Base-by-base conservation (phyloP, 345 rosid genomes). In the Laguncularia racemosa region DNA sequence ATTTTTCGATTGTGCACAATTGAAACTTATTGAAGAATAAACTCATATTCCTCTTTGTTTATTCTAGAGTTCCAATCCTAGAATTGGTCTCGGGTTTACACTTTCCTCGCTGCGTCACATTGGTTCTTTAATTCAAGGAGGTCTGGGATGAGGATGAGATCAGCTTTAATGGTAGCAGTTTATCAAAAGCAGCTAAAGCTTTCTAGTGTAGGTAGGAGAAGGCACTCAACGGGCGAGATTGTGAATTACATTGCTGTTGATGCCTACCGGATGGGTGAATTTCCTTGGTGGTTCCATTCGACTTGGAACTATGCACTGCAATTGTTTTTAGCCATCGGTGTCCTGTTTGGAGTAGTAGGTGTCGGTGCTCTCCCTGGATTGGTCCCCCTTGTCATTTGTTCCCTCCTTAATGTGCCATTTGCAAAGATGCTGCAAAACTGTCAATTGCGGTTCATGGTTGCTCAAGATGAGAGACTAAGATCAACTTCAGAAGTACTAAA, bases 191-290 rank as follows among this genome's bases (percentile, higher is more conserved):
- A 77, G 76, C 72, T 84, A 9, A 82, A 73, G 74, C 76, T 86
- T 43, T 89, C 95, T 0, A 82, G 81, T 65, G 33, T 66, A 2
- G 92, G 85, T 57, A 76, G 95, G 67, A 78, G 57, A 65, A 78
- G 78, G 18, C 95, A 81, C 68, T 82, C 95, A 16, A 62, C 84
- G 1, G 95, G 95, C 0, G 92, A 89, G 74, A 81, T 86, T 55
- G 84, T 81, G 64, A 89, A 86, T 53, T 86, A 79, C 20, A 82
- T 89, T 7, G 81, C 88, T 0, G 86, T 89, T 58, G 97, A 89
- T 73, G 89, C 89, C 0, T 84, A 86, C 53, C 68, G 86, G 43
- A 89, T 89, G 88, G 92, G 88, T 16, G 97, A 86, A 50, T 81
- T 77, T 46, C 74, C 77, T 13, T 82, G 81, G 84, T 89, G 97